A percentile compares a stretch with the other conserved stretches of the same genome.
Evolutionary conservation across 2,329 filamentous ascomycete species (phyloP).

Genomic region (Trichoderma pleuroti): DNA sequence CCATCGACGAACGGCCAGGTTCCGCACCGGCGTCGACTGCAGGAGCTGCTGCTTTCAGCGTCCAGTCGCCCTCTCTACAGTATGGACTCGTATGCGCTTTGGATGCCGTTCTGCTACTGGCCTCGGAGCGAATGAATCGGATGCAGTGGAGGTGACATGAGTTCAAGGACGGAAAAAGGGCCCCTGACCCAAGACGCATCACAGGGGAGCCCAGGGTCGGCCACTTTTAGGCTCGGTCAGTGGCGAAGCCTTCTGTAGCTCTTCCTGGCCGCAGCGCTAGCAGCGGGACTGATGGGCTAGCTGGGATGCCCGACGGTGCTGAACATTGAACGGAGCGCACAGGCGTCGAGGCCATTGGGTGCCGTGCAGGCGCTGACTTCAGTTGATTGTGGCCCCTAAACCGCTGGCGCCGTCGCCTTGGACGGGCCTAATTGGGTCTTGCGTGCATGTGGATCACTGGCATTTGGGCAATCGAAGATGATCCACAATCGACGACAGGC

Average conservation of each 20-base stretch:
- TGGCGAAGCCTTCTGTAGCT: conserved; percentile 6
- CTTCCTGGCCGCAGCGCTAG: not conserved
- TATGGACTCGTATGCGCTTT: not conserved
- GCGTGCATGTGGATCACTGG: conserved; percentile 13
- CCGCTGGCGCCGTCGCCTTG: not conserved
- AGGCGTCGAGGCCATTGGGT: conserved; percentile 10
- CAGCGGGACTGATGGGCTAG: not conserved
- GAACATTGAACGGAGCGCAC: not conserved
- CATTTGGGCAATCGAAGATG: conserved; percentile 13
- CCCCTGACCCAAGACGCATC: conserved; percentile 9
- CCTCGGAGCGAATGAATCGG: too few species aligned
- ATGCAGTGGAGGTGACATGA: too few species aligned
- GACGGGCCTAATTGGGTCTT: conserved; percentile 13
- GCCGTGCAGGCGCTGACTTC: conserved; percentile 16
- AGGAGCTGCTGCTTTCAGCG: not conserved
- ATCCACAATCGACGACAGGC: conserved; percentile 14
- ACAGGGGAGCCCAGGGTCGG: not conserved
- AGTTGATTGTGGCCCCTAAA: conserved; percentile 13
- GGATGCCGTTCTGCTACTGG: not conserved
- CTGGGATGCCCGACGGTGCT: not conserved
- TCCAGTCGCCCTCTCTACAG: too few species aligned
- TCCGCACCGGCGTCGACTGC: not conserved
- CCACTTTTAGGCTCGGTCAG: conserved; percentile 11
- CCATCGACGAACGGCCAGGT: not conserved
- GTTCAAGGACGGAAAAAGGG: not conserved